Base-by-base conservation (phyloP, 441 rosid species). In the Bruguiera hainesii region DNA sequence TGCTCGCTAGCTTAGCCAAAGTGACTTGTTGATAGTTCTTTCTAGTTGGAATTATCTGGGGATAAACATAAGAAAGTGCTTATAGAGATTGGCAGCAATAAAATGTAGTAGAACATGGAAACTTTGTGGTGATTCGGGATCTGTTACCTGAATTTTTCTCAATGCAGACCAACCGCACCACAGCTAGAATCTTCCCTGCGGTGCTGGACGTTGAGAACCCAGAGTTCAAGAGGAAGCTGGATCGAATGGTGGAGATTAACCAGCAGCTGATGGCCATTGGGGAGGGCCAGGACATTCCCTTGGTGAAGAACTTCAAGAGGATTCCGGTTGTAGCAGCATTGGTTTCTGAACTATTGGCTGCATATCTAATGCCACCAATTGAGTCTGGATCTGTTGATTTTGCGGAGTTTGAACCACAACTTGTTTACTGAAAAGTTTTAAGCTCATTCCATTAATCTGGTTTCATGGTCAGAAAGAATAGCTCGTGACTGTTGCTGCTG, bases 361-460 rank as follows among this genome's bases (percentile, higher is more conserved):
- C 93, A 65, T 93, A 91, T 74, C 83, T 91, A 73, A 89, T 93
- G 96, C 97, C 93, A 52, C 98, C 98, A 1, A 75, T 94, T 53
- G 97, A 91, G 73, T 85, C 98, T 56, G 97, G 98, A 50, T 91
- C 97, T 4, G 96, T 91, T 35, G 97, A 94, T 80, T 80, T 94
- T 61, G 96, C 96, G 5, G 97, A 91, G 68, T 89, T 85, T 57
- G 96, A 94, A 76, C 90, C 97, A 18, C 80, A 74, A 51, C 79
- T 94, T 66, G 88, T 89, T 25, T 94, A 94, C 76, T 91, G 73
- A 81, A 81, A 73, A 26, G 21, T 63, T 68, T 39, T 65, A 50
- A 65, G 11, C 8, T 56, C 60, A 19, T 46, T 75, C 23, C 42
- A 29, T 42, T 60, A 9, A n/a, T 64, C 28, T 4, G 2, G 21